Conservation (phyloP, 2,329 filamentous ascomycete species). For the Penicillium sp. region DNA sequence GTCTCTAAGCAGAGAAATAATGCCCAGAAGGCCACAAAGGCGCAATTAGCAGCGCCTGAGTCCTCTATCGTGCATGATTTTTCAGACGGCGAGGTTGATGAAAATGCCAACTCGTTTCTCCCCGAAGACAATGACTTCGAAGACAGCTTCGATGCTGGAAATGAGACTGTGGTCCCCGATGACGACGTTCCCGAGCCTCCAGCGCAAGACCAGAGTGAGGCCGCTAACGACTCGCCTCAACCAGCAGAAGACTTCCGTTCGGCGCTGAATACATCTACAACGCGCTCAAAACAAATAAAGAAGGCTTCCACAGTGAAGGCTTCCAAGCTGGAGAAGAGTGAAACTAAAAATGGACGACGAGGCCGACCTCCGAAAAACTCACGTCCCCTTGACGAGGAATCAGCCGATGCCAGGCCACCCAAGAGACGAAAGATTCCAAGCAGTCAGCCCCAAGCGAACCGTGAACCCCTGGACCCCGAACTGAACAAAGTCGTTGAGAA, state of each 20-base stretch:
- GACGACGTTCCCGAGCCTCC: conserved; percentile 10
- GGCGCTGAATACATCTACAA: conserved; percentile 12
- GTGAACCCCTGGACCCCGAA: conserved; percentile 34
- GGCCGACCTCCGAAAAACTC: conserved; percentile 32
- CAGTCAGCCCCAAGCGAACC: conserved; percentile 22
- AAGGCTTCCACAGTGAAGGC: conserved; percentile 16
- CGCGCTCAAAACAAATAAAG: conserved; percentile 20
- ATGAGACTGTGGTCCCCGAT: conserved; percentile 24
- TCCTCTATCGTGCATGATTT: conserved; percentile 28
- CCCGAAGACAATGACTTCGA: conserved; percentile 27
- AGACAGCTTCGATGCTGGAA: conserved; percentile 27
- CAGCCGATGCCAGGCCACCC: conserved; percentile 24
- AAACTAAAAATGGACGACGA: conserved; percentile 29
- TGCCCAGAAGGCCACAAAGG: conserved; percentile 22
- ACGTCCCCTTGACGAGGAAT: conserved; percentile 22
- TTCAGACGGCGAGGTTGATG: conserved; percentile 40
- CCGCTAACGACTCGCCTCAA: conserved; percentile 18
- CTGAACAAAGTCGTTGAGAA: conserved; percentile 45
- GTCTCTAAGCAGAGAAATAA: conserved; percentile 27
- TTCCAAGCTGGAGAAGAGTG: conserved; percentile 15
- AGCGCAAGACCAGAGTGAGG: conserved; percentile 15
- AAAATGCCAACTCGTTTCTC: conserved; percentile 32
- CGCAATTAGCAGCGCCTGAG: conserved; percentile 18
- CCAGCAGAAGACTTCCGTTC: not conserved
- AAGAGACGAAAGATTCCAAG: conserved; percentile 23